Percentiles rank a stretch among this genome's conserved stretches.
Evolutionary conservation across 2,329 filamentous ascomycete species (phyloP).

Genomic region (Pseudogymnoascus sp.): DNA sequence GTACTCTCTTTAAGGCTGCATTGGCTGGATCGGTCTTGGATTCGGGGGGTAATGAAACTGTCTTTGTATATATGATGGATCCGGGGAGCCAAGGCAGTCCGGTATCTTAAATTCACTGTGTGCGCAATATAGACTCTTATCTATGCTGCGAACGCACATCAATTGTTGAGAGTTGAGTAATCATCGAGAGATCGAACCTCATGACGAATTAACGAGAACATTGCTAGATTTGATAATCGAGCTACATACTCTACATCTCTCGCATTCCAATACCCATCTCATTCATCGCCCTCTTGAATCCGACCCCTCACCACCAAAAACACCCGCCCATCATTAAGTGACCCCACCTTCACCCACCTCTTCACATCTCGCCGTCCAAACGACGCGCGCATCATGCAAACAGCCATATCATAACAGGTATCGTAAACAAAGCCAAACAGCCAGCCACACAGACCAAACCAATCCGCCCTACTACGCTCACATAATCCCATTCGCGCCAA

Average conservation of each 20-base stretch:
- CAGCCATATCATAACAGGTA: conserved; percentile 7
- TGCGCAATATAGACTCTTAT: neutral
- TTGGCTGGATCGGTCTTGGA: neutral
- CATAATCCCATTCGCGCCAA: neutral
- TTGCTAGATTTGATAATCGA: neutral
- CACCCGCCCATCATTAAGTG: neutral
- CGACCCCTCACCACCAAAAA: neutral
- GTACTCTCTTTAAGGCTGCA: neutral
- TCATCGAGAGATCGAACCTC: neutral
- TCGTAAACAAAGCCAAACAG: conserved; percentile 7
- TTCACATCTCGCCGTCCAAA: neutral
- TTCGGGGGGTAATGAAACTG: neutral
- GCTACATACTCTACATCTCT: conserved; percentile 1
- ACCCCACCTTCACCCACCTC: neutral
- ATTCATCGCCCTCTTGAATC: neutral
- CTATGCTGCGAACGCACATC: neutral
- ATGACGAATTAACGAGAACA: neutral
- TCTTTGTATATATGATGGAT: neutral
- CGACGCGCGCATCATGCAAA: neutral
- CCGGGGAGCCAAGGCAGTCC: neutral
- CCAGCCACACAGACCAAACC: neutral
- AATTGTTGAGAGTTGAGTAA: neutral
- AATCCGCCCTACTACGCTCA: neutral
- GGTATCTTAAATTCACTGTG: conserved; percentile 1
- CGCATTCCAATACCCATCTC: neutral